Evolutionary conservation across 73 alveolate species (phyloP), one percentile per base, ranked within the genome.

Genomic region (Uronychia setigera): DNA sequence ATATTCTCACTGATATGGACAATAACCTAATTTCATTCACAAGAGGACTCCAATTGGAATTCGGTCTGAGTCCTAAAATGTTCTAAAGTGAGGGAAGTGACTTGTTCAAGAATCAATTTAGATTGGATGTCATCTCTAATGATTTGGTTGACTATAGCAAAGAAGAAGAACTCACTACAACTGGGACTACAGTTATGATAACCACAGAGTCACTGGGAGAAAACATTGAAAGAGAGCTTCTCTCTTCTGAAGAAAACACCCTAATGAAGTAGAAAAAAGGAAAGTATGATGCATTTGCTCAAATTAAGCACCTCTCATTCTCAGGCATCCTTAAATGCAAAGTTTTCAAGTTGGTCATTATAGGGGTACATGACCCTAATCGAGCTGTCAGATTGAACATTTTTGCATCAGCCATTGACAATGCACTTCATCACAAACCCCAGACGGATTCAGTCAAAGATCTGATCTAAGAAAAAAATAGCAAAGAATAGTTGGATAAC

Each of bases 51-150:
- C 32, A 25, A 67, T 26, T 5, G 14, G 79, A 67, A 5, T 67
- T 67, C 14, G 79, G 79, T 1, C 79, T 67, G 9, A 1, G 14
- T 25, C 79, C 79, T 67, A 67, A 67, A 67, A 67, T 67, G 79
- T 67, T 67, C 79, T 46, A 46, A 46, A 46, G 67, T 19, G 5
- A 5, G 67, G 5, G n/a, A 5, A 11, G n/a, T 11, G 67, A 46
- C 67, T 19, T 46, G n/a, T 46, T 46, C 19, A 46, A 46, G 19
- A 46, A 46, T 19, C 5, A 5, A 11, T 46, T 46, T 19, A 46
- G 19, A 46, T 11, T 46, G 5, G 67, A 46, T 5, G 67, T 19
- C 19, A 11, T 46, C n/a, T 46, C 67, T 5, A 46, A 5, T 46
- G 67, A 46, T 46, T 46, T 46, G 67, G 19, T 19, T 46, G 67